Evolutionary conservation across 129 eudicot species (phyloP).

Genomic region (Centaurea solstitialis): DNA sequence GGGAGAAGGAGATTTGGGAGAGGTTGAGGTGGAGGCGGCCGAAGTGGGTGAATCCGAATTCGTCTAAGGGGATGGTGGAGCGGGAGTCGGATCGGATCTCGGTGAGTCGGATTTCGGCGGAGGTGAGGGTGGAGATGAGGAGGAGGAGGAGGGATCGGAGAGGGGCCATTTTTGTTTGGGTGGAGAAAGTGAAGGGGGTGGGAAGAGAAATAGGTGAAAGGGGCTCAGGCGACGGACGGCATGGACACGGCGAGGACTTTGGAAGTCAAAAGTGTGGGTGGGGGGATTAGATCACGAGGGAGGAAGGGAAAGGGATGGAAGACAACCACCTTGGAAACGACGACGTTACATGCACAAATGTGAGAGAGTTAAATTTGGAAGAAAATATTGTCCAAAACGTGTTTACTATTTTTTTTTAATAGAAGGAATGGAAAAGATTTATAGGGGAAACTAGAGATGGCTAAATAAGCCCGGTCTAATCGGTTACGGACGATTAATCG

Average conservation of each 20-base stretch:
- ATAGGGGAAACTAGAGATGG: no score
- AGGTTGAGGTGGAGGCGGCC: conserved; percentile 52
- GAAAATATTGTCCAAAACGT: no score
- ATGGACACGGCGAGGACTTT: conserved; percentile 15
- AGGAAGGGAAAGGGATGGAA: not conserved
- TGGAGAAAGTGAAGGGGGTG: not conserved
- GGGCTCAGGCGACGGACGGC: conserved; percentile 16
- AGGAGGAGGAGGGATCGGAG: not conserved
- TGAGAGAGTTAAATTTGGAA: not conserved
- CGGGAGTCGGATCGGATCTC: conserved; percentile 48
- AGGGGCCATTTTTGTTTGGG: conserved; percentile 15
- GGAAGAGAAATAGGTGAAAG: not conserved
- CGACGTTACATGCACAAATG: not conserved
- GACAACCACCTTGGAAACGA: not conserved
- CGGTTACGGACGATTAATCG: no score
- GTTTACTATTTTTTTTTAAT: no score
- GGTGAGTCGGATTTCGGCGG: conserved; percentile 46
- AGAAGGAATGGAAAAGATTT: no score
- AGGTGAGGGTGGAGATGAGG: conserved; percentile 19
- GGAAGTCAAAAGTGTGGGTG: not conserved
- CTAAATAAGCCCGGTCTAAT: no score
- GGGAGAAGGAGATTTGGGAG: conserved; percentile 34
- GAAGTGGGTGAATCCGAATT: conserved; percentile 57
- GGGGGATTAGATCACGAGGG: no score
- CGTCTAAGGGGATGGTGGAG: conserved; percentile 46